phyloP scores from a whole-genome alignment of 2,329 filamentous ascomycete species.

The Colletotrichum falcatum region DNA sequence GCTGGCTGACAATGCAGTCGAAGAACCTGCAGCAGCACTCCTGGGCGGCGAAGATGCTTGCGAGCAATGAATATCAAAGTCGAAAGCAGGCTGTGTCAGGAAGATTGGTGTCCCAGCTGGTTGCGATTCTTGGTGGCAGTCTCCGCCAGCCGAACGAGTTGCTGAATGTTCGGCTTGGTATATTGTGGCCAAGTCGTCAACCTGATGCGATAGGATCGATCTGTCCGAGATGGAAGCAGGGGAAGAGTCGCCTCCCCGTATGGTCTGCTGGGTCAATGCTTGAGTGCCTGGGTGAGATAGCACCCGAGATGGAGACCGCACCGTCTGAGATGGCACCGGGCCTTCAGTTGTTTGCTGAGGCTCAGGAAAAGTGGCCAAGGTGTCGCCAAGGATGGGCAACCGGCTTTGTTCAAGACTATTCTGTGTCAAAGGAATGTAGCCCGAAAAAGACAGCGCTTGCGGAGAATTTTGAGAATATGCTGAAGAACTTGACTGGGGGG shows the following conservation, averaged over 20 bases:
- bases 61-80: slow-evolving; percentile 18
- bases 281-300: slow-evolving; percentile 14
- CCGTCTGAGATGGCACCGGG: not conserved
- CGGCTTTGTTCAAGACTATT: slow-evolving; percentile 1
- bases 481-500: not conserved
- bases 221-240: slow-evolving; percentile 11
- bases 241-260: slow-evolving; percentile 15
- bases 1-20: not conserved
- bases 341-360: not conserved
- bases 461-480: not conserved
- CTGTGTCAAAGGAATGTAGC: slow-evolving; percentile 11
- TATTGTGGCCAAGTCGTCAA: slow-evolving; percentile 13
- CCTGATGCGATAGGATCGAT: slow-evolving; percentile 32
- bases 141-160: not conserved
- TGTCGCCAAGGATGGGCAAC: not conserved
- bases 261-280: slow-evolving; percentile 4
- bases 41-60: not conserved
- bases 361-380: not conserved
- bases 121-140: slow-evolving; percentile 2
- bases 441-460: not conserved
- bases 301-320: not conserved
- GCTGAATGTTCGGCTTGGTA: slow-evolving; percentile 10
- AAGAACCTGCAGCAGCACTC: not conserved
- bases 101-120: slow-evolving; percentile 25
- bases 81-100: slow-evolving; percentile 30